A percentile compares a stretch with the other conserved stretches of the same genome.
Evolutionary conservation across 2,329 filamentous ascomycete species (phyloP).

Genomic region (Alternaria ethzedia): DNA sequence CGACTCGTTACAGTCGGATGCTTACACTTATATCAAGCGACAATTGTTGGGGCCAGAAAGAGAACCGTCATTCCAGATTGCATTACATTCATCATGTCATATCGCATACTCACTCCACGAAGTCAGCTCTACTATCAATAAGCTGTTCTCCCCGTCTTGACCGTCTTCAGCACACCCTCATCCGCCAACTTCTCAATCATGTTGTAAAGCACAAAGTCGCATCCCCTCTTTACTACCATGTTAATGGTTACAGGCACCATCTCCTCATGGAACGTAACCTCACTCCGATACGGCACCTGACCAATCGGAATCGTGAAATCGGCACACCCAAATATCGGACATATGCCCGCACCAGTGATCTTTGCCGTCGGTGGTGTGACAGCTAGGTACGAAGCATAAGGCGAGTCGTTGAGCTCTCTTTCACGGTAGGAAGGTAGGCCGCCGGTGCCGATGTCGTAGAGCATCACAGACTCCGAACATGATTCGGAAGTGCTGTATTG

Average conservation of each 20-base stretch:
- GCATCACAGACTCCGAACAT: constrained; percentile 51
- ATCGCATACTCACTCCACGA: background rate
- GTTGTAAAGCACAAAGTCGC: constrained; percentile 53
- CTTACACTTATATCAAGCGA: background rate
- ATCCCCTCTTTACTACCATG: constrained; percentile 52
- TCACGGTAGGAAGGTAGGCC: constrained; percentile 51
- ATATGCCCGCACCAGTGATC: constrained; percentile 44
- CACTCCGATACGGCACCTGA: constrained; percentile 50
- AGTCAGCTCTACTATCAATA: constrained; percentile 10
- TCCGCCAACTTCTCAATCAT: constrained; percentile 52
- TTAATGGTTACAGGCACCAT: constrained; percentile 53
- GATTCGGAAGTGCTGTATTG: constrained; percentile 47
- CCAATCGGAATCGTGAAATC: constrained; percentile 54
- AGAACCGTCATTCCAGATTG: background rate
- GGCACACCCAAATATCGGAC: constrained; percentile 48
- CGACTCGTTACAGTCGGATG: background rate
- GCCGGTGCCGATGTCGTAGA: constrained; percentile 54
- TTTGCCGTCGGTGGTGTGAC: constrained; percentile 36
- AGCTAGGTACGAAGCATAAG: constrained; percentile 43
- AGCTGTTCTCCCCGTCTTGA: constrained; percentile 52
- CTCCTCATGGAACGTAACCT: constrained; percentile 50
- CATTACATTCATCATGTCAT: background rate
- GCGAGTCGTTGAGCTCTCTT: constrained; percentile 39
- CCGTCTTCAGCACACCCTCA: constrained; percentile 46
- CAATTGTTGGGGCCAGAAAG: background rate